A percentile compares a stretch with the other conserved stretches of the same genome.
Evolutionary conservation across 768 basidiomycete species (phyloP).

Genomic region (Lactarius hengduanensis): DNA sequence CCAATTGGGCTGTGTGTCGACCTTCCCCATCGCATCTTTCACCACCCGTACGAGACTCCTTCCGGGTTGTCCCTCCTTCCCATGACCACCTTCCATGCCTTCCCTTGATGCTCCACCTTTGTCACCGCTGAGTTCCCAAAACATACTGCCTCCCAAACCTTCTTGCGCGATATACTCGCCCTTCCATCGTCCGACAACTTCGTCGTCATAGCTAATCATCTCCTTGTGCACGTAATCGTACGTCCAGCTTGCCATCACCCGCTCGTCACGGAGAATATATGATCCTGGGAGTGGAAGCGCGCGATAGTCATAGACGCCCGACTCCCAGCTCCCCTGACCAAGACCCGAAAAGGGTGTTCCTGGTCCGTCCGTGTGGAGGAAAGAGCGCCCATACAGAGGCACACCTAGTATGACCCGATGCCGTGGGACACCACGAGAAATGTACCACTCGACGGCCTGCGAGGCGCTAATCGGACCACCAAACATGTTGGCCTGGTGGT

Average conservation of each 20-base stretch:
- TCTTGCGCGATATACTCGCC: constrained; percentile 76
- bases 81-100: constrained; percentile 70
- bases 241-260: constrained; percentile 74
- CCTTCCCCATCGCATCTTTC: constrained; percentile 40
- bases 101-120: constrained; percentile 59
- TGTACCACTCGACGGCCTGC: constrained; percentile 70
- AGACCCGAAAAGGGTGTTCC: constrained; percentile 76
- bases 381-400: constrained; percentile 92
- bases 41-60: constrained; percentile 70
- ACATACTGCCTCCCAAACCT: constrained; percentile 89
- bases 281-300: constrained; percentile 77
- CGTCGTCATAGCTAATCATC: constrained; percentile 81
- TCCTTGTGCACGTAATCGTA: constrained; percentile 74
- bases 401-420: constrained; percentile 87
- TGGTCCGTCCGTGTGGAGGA: constrained; percentile 81
- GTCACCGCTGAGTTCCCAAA: constrained; percentile 91
- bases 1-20: constrained; percentile 62
- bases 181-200: constrained; percentile 66
- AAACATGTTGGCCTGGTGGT: constrained; percentile 86
- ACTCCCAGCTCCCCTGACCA: constrained; percentile 90
- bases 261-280: constrained; percentile 61
- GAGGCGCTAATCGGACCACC: constrained; percentile 63
- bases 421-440: constrained; percentile 63
- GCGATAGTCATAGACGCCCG: constrained; percentile 91
- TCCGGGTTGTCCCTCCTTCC: constrained; percentile 72